These are phyloP conservation scores for Bocquillonia castaneifolia DNA, from an alignment of 441 rosid species.

Conservation along the genomic window DNA sequence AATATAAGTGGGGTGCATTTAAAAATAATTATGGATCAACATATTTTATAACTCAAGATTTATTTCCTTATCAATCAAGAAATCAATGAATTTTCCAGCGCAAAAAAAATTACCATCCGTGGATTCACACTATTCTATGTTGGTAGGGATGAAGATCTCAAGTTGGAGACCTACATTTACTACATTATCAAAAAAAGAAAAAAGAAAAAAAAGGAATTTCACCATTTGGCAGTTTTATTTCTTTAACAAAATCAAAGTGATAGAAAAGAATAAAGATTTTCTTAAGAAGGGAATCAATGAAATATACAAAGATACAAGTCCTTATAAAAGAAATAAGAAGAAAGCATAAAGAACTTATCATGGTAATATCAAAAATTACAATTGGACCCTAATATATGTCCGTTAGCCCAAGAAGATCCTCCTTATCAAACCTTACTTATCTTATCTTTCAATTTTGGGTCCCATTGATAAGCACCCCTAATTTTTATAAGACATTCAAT, in stretches of 20 bases:
- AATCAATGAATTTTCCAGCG: too few species aligned
- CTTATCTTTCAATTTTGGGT: constrained; percentile 1
- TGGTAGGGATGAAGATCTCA: too few species aligned
- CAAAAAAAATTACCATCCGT: too few species aligned
- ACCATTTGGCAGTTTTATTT: neutral
- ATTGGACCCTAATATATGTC: constrained; percentile 18
- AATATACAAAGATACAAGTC: constrained; percentile 5
- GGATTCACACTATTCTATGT: too few species aligned
- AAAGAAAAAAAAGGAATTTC: too few species aligned
- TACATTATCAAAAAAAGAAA: too few species aligned
- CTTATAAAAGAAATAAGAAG: constrained; percentile 12
- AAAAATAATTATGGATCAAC: too few species aligned
- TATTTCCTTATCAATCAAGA: too few species aligned
- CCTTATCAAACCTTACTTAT: constrained; percentile 25
- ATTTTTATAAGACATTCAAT: constrained; percentile 1
- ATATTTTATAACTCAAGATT: too few species aligned
- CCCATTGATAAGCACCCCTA: constrained; percentile 19
- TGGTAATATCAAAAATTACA: constrained; percentile 15
- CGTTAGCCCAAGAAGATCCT: constrained; percentile 10
- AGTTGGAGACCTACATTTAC: too few species aligned
- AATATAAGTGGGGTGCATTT: too few species aligned
- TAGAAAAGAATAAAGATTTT: neutral
- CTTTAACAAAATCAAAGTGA: neutral
- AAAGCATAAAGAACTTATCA: constrained; percentile 16
- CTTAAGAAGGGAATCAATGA: neutral